Conservation (phyloP, 345 rosid genomes). For the Rhizophora mangle region DNA sequence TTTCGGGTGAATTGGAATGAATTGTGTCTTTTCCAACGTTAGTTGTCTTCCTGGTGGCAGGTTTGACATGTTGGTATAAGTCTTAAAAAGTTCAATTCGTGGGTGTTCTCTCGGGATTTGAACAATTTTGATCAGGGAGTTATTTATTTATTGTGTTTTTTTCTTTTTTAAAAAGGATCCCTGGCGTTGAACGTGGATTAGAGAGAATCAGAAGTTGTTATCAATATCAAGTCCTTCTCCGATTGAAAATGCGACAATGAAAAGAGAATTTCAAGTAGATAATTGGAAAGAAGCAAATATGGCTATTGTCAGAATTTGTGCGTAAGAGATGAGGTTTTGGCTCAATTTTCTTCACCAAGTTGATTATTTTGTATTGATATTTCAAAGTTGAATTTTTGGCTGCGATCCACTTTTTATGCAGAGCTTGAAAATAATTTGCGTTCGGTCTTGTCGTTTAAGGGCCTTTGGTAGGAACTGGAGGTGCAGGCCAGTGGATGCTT, state of each 20-base stretch:
- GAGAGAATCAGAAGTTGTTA: background rate
- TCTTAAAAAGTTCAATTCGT: background rate
- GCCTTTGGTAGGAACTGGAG: constrained; percentile 28
- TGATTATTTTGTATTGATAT: constrained; percentile 4
- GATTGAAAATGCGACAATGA: too few relatives aligned
- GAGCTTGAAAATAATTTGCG: background rate
- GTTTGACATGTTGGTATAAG: background rate
- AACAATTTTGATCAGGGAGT: background rate
- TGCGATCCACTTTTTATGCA: background rate
- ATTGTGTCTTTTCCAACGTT: background rate
- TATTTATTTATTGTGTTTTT: background rate
- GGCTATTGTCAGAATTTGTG: too few relatives aligned
- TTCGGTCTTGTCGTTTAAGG: constrained; percentile 38
- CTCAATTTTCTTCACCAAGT: too few relatives aligned
- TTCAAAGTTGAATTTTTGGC: constrained; percentile 15
- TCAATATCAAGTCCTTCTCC: too few relatives aligned
- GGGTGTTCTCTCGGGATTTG: background rate
- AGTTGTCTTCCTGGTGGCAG: background rate
- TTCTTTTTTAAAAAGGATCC: background rate
- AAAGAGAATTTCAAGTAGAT: too few relatives aligned
- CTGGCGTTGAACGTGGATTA: background rate
- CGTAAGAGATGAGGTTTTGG: too few relatives aligned
- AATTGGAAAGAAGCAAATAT: too few relatives aligned
- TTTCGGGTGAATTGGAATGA: constrained; percentile 4
- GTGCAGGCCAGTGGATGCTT: constrained; percentile 21